These are phyloP conservation scores for Neocucurbitaria cava DNA, from an alignment of 2,329 filamentous ascomycete species.

Conservation along the genomic window DNA sequence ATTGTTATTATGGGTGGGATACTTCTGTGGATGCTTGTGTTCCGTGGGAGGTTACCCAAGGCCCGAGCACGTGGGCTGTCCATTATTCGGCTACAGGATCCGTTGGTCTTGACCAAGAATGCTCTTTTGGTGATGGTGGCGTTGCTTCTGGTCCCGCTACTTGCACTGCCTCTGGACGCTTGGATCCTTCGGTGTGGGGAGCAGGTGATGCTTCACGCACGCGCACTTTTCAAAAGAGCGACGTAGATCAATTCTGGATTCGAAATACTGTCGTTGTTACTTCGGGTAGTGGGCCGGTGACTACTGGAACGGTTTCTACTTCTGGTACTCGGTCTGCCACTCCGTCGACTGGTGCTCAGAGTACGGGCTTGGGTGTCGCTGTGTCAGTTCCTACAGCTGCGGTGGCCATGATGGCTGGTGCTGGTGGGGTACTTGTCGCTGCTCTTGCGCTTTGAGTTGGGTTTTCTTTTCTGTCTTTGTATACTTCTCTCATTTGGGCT, in stretches of 20 bases:
- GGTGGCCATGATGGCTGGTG: constrained; percentile 8
- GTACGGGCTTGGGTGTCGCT: constrained; percentile 8
- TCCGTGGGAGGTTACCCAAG: constrained; percentile 19
- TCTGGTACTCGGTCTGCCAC: constrained; percentile 1
- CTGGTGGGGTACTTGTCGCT: constrained; percentile 14
- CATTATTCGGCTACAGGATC: constrained; percentile 8
- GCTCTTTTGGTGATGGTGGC: constrained; percentile 11
- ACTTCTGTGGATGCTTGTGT: constrained; percentile 11
- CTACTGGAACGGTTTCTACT: neutral
- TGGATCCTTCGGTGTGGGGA: constrained; percentile 16
- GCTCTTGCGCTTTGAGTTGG: constrained; percentile 7
- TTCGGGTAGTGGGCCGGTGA: neutral
- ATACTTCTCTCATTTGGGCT: neutral
- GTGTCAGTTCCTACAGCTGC: constrained; percentile 11
- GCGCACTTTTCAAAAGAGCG: constrained; percentile 8
- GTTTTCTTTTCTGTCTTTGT: neutral
- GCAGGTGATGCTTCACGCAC: constrained; percentile 5
- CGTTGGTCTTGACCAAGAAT: constrained; percentile 8
- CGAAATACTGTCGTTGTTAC: constrained; percentile 13
- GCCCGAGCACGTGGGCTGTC: constrained; percentile 14
- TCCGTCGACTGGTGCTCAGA: neutral
- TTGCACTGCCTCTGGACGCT: constrained; percentile 10
- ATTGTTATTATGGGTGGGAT: constrained; percentile 8
- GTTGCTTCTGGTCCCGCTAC: constrained; percentile 10
- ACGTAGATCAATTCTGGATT: constrained; percentile 13